Evolutionary conservation across 352 stramenopile genomes (phyloP).

Genomic region (Globisporangium yorkense): DNA sequence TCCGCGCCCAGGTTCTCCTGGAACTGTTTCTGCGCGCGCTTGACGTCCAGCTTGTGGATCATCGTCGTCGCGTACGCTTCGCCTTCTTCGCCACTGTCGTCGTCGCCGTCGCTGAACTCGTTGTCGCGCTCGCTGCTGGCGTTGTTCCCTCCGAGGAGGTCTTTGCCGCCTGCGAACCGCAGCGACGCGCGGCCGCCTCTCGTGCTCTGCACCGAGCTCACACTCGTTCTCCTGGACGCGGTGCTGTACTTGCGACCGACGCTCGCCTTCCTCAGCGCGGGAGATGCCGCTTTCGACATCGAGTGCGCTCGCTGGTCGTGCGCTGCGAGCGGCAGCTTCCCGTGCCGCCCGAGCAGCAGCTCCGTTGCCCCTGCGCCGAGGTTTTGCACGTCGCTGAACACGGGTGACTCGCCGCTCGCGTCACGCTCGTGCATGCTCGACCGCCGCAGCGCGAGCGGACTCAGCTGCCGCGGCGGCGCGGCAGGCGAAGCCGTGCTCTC

Average conservation of each 20-base stretch:
- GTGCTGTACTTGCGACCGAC: constrained; percentile 8
- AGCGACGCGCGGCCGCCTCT: neutral
- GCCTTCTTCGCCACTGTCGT: constrained; percentile 1
- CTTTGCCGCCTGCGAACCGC: constrained; percentile 1
- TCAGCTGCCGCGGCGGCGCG: constrained; percentile 16
- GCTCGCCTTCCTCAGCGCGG: constrained; percentile 2
- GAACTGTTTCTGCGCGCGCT: constrained; percentile 20
- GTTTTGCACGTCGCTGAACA: neutral
- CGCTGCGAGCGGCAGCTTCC: neutral
- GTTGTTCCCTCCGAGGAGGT: constrained; percentile 2
- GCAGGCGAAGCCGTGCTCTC: neutral
- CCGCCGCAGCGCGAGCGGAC: constrained; percentile 11
- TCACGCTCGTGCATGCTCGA: constrained; percentile 1
- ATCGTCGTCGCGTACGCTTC: constrained; percentile 10
- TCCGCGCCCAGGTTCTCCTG: constrained; percentile 15
- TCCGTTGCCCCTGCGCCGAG: neutral
- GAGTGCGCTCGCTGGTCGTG: constrained; percentile 8
- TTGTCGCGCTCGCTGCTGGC: neutral
- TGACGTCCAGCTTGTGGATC: constrained; percentile 10
- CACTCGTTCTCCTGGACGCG: constrained; percentile 5
- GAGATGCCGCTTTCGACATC: neutral
- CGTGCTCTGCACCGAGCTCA: constrained; percentile 5
- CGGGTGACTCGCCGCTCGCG: neutral
- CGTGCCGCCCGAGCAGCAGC: neutral
- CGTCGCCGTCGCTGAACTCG: neutral